These are phyloP conservation scores for Beauveria brongniartii DNA, from an alignment of 2,329 filamentous ascomycete genomes.

Conservation along the genomic window DNA sequence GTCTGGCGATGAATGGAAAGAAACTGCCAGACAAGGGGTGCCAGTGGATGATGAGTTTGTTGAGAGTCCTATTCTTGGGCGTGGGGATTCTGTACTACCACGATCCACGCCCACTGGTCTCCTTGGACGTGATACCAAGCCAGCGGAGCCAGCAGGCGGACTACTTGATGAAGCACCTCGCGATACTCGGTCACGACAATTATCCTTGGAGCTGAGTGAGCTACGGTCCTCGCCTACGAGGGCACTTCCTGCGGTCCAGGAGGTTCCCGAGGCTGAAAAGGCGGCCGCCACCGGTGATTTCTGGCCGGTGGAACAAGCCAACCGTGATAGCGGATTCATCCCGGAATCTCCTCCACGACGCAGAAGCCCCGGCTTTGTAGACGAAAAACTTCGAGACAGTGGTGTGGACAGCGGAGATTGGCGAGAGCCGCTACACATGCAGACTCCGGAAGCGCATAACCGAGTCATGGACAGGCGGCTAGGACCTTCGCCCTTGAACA, in stretches of 20 bases:
- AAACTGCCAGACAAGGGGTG: slow-evolving; percentile 17
- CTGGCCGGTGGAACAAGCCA: slow-evolving; percentile 26
- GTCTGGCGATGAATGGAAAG: slow-evolving; percentile 18
- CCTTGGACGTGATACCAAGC: slow-evolving; percentile 23
- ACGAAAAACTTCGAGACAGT: slow-evolving; percentile 42
- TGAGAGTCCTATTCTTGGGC: slow-evolving; percentile 33
- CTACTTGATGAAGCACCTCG: slow-evolving; percentile 25
- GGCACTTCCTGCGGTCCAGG: slow-evolving; percentile 43
- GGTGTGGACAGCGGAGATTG: slow-evolving; percentile 47
- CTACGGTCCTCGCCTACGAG: slow-evolving; percentile 35
- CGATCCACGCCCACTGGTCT: slow-evolving; percentile 19
- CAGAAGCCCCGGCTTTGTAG: slow-evolving; percentile 25
- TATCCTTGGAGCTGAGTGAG: slow-evolving; percentile 26
- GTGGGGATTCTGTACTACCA: slow-evolving; percentile 16
- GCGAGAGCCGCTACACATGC: slow-evolving; percentile 24
- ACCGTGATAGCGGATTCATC: slow-evolving; percentile 43
- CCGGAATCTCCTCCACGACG: slow-evolving; percentile 34
- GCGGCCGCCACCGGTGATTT: slow-evolving; percentile 17
- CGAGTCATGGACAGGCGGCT: slow-evolving; percentile 17
- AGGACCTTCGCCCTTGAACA: slow-evolving; percentile 26
- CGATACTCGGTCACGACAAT: slow-evolving; percentile 16
- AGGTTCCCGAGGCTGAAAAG: slow-evolving; percentile 39
- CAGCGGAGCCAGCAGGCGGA: slow-evolving; percentile 22
- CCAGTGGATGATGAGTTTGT: slow-evolving; percentile 20
- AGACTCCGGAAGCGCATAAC: slow-evolving; percentile 21